These are phyloP conservation scores for Triticum urartu DNA, from an alignment of 176 grass and related monocot genomes.

Conservation along the genomic window DNA sequence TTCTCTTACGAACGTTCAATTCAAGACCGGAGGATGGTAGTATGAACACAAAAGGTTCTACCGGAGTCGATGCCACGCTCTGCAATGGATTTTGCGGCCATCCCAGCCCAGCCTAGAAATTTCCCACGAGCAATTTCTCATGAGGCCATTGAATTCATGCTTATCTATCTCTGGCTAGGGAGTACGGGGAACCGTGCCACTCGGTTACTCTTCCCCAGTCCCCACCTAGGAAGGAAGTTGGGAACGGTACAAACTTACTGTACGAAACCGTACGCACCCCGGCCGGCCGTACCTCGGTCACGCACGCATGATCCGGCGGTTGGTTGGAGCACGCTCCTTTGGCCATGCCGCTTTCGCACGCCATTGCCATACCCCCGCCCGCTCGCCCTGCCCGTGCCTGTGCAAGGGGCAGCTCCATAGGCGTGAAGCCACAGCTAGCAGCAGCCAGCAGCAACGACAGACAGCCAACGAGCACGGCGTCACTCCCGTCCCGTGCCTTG, in stretches of 20 bases:
- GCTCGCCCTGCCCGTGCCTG: background rate
- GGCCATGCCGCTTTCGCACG: slow-evolving; percentile 8
- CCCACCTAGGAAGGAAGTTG: background rate
- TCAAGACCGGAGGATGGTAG: background rate
- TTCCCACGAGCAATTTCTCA: background rate
- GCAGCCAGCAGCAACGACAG: too few relatives aligned
- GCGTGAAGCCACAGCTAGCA: background rate
- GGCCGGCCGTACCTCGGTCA: background rate
- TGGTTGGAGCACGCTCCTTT: slow-evolving; percentile 40
- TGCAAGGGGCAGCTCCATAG: background rate
- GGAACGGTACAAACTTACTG: background rate
- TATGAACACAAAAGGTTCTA: background rate
- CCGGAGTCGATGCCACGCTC: too few relatives aligned
- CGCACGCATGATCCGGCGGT: background rate
- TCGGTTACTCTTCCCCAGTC: background rate
- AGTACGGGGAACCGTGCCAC: slow-evolving; percentile 12
- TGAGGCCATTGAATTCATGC: background rate
- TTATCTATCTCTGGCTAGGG: background rate
- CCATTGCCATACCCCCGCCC: background rate
- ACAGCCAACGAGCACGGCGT: too few relatives aligned
- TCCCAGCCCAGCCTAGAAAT: background rate
- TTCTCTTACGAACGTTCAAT: background rate
- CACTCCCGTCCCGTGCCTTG: too few relatives aligned
- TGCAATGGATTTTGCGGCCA: background rate
- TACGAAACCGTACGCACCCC: slow-evolving; percentile 32